Evolutionary conservation across 1,284 basidiomycete species (phyloP), one percentile per base, ranked within the genome.

Genomic region (Tilletia setariae): DNA sequence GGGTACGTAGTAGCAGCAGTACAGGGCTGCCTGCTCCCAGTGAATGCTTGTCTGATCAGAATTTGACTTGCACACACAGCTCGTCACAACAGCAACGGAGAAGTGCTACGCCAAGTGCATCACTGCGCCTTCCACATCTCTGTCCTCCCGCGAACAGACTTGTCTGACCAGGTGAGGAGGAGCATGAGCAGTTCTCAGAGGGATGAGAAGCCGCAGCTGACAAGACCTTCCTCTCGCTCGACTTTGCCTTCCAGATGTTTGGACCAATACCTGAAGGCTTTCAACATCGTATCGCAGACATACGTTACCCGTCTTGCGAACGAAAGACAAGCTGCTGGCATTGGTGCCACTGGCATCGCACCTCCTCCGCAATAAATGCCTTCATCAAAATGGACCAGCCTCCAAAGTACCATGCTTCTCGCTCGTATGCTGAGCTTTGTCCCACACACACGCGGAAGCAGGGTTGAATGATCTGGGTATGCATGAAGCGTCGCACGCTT

Each of bases 41-140:
- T 40, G 35, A 40, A 40, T 40, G 35, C 11, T 40, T 11, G 11
- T 40, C 35, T 53, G 51, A 53, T 11, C 23, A n/a, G n/a, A 53
- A 6, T 53, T 53, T 23, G 15, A 7, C 28, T 25, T 53, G 13
- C 28, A 15, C 6, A 7, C 21, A 56, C 77, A 80, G 61, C 73
- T 81, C 23, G 80, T 81, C 66, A 76, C 75, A 56, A 81, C 79
- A 44, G 77, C 79, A 2, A 81, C 79, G 13, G 78, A 80, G 63
- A 81, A 81, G 67, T 81, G 79, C 70, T 81, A 79, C 70, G 56
- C 59, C 66, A 80, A 80, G 68, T 81, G 79, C 70, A 72, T 81
- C 35, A 66, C 79, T 40, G 62, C 71, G 46, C 79, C 79, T 15
- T 72, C 72, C 8, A 65, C 71, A 15, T 73, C 70, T 63, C 74